A percentile compares a stretch with the other conserved stretches of the same genome.
Evolutionary conservation across 306 rosid species (phyloP).

Genomic region (Quercus variabilis): DNA sequence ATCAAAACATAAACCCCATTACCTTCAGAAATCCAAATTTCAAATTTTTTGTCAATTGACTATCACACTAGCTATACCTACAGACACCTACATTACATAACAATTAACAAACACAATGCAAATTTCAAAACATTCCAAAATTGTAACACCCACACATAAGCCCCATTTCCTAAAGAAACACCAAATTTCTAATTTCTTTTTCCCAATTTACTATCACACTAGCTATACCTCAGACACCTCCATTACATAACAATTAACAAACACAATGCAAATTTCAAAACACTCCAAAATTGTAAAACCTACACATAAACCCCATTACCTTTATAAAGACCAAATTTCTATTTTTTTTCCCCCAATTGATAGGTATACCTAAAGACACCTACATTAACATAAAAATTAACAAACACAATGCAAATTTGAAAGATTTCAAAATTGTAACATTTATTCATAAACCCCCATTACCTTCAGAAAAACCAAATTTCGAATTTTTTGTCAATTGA

Average conservation of each 20-base stretch:
- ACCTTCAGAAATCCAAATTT: slow-evolving; percentile 61
- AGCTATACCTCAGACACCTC: neutral
- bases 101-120: neutral
- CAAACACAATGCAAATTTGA: too few species aligned
- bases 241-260: neutral
- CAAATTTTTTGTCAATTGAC: neutral
- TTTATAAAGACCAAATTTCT: too few species aligned
- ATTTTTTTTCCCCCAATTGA: too few species aligned
- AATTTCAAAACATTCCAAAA: neutral
- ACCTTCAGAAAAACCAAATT: too few species aligned
- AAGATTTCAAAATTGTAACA: too few species aligned
- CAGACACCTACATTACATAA: neutral
- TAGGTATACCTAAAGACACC: too few species aligned
- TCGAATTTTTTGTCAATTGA: too few species aligned
- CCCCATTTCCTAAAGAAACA: slow-evolving; percentile 66
- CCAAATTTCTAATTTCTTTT: neutral
- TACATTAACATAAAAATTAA: too few species aligned
- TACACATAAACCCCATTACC: too few species aligned
- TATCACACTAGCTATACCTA: neutral
- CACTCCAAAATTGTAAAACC: too few species aligned
- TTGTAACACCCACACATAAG: neutral
- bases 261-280: neutral
- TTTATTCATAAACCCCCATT: too few species aligned
- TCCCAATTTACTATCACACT: neutral
- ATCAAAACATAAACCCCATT: neutral